Evolutionary conservation across 2,329 filamentous ascomycete genomes (phyloP), one percentile per base, ranked within the genome.

Genomic region (Trichoderma citrinoviride): DNA sequence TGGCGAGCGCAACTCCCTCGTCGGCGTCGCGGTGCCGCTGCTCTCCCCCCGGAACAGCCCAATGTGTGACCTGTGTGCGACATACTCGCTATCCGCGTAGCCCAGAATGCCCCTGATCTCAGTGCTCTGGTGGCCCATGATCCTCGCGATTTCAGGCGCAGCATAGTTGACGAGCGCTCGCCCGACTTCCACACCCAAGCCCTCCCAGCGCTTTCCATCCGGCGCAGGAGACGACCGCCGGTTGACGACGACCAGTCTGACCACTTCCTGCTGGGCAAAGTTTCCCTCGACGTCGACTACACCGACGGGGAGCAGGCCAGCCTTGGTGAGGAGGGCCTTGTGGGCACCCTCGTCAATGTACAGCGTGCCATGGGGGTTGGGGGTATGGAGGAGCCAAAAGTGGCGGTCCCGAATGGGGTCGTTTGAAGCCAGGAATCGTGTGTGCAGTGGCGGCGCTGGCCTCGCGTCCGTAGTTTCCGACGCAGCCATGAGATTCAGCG

Each of bases 351-450:
- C 81, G 79, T 99, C 95, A 71, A 99, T 96, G 79, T 92, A 98
- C 27, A 99, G 75, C 2, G 90, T 96, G 15, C 95, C 95, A 72
- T 96, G 93, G 0, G 95, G 92, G 25, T 89, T 88, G 12, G 97
- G 87, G 10, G 94, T 95, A 77, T 99, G 92, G 0, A 98, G 84
- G 55, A 99, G 88, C 95, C 95, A 99, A 83, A 99, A 98, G 74
- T 95, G 93, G 67, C 94, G 90, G 75, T 97, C 95, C 64, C 92
- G 88, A 66, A 98, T 95, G 1, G 94, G 93, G 27, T 91, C 87
- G 0, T 85, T 81, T 10, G 92, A 92, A 0, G 93, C 92, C 14
- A 97, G 83, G 82, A 99, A 99, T 65, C 95, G 89, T 3, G 95
- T 99, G 77, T 99, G 95, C 5, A 97, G 81, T 1, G 86, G 83